A percentile compares a stretch with the other conserved stretches of the same genome.
phyloP scores from a whole-genome alignment of 176 grass and related monocot genomes.

The Ananas comosus region DNA sequence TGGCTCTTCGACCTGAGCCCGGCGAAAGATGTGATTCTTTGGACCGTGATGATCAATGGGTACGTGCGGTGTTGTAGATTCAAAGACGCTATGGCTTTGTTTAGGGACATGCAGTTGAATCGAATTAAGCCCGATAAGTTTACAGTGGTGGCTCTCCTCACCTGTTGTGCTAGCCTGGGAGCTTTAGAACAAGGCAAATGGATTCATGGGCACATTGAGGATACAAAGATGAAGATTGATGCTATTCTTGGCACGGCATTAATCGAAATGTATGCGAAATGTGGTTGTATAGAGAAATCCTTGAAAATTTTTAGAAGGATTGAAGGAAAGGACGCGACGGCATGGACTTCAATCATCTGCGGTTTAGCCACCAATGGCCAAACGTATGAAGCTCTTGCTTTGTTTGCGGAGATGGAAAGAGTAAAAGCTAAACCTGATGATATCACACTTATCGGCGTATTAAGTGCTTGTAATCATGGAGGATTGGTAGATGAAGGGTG shows the following conservation, averaged over 20 bases:
- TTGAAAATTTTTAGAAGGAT: conserved; percentile 37
- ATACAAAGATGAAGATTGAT: conserved; percentile 3
- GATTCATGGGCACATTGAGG: conserved; percentile 10
- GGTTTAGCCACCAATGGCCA: conserved; percentile 49
- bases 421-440: conserved; percentile 29
- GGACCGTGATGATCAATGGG: conserved; percentile 61
- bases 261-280: conserved; percentile 31
- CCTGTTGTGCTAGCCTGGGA: conserved; percentile 45
- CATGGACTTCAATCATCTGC: conserved; percentile 58
- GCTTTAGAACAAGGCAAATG: conserved; percentile 20
- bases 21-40: conserved; percentile 53
- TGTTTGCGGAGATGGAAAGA: conserved; percentile 47
- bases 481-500: conserved; percentile 54
- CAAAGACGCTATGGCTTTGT: conserved; percentile 44
- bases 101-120: conserved; percentile 52
- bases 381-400: conserved; percentile 36
- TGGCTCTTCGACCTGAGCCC: conserved; percentile 34
- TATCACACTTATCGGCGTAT: conserved; percentile 43
- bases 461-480: conserved; percentile 56
- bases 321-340: conserved; percentile 26
- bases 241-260: conserved; percentile 12
- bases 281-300: conserved; percentile 13
- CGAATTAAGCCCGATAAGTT: conserved; percentile 47
- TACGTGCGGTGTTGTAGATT: conserved; percentile 42
- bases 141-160: conserved; percentile 46